Evolutionary conservation across 2,329 filamentous ascomycete genomes (phyloP).

Genomic region (Calonectria hawksworthii): DNA sequence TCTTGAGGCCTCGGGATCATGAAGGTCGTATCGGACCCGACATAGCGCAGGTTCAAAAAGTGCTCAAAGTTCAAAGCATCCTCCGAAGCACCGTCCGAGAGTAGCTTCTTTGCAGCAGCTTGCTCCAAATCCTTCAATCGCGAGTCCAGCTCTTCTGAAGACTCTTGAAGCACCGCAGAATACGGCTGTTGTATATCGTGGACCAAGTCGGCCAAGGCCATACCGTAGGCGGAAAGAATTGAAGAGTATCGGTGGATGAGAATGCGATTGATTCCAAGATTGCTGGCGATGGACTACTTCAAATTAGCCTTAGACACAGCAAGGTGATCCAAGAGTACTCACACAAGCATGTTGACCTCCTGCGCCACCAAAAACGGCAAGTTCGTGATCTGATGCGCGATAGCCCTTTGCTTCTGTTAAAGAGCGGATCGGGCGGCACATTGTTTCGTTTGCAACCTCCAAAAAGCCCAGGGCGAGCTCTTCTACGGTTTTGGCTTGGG

Average conservation of each 20-base stretch:
- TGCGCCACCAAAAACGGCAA: slow-evolving; percentile 52
- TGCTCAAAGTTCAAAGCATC: slow-evolving; percentile 57
- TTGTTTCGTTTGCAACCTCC: slow-evolving; percentile 52
- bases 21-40: slow-evolving; percentile 57
- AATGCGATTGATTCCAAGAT: slow-evolving; percentile 55
- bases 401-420: slow-evolving; percentile 54
- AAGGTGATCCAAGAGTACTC: not conserved
- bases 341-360: slow-evolving; percentile 58
- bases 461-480: slow-evolving; percentile 54
- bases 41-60: slow-evolving; percentile 60
- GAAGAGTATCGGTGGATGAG: slow-evolving; percentile 59
- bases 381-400: slow-evolving; percentile 50
- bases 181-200: slow-evolving; percentile 48
- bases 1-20: slow-evolving; percentile 48
- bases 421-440: slow-evolving; percentile 52
- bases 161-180: slow-evolving; percentile 38
- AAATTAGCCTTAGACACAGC: not conserved
- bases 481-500: slow-evolving; percentile 47
- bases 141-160: not conserved
- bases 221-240: slow-evolving; percentile 60
- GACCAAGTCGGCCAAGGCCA: slow-evolving; percentile 58
- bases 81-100: slow-evolving; percentile 49
- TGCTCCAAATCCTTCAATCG: slow-evolving; percentile 30
- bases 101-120: slow-evolving; percentile 9
- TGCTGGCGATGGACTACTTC: slow-evolving; percentile 49